Evolutionary conservation across 129 eudicot genomes (phyloP), one percentile per base, ranked within the genome.

Genomic region (Tagetes patula): DNA sequence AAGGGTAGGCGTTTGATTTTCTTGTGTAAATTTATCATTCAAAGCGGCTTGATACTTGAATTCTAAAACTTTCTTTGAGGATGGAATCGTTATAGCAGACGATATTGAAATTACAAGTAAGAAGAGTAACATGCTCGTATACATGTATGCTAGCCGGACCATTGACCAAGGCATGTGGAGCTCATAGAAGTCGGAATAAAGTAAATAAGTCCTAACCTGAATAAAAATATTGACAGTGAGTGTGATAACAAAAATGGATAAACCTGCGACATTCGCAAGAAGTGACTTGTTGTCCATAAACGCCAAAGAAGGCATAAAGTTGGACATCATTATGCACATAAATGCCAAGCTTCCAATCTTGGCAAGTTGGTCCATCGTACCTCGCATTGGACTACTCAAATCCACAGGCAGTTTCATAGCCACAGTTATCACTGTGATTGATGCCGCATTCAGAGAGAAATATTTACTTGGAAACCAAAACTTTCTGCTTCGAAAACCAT

Each of bases 271-370:
- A 39, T 67, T 67, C 30, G 56, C 4, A 7, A 43, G 3, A 4
- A 67, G 56, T 11, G 3, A 54, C 4, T 67, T 4, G 40, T 3
- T 43, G 4, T 67, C 54, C 71, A 67, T 67, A 14, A 56, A 3
- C 4, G 55, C 55, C 31, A 67, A 67, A 30, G 40, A 43, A 45
- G 71, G 71, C 55, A 67, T 2, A 1, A 67, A 45, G 31, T 67
- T 67, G 45, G 71, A 55, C 56, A 67, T 67, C 56, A 67, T 67
- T 39, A 56, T 27, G 56, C 71, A 67, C 71, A 67, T 67, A 47
- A 67, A 67, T 8, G 71, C 71, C 71, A 67, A 1, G 38, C 71
- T 66, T 66, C 71, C 71, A 3, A 66, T 54, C 71, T 67, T 67
- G 30, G 55, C 71, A 20, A 45, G 39, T 45, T 67, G 71, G 56